phyloP scores from a whole-genome alignment of 352 stramenopile genomes.

The Globisporangium spiculum region DNA sequence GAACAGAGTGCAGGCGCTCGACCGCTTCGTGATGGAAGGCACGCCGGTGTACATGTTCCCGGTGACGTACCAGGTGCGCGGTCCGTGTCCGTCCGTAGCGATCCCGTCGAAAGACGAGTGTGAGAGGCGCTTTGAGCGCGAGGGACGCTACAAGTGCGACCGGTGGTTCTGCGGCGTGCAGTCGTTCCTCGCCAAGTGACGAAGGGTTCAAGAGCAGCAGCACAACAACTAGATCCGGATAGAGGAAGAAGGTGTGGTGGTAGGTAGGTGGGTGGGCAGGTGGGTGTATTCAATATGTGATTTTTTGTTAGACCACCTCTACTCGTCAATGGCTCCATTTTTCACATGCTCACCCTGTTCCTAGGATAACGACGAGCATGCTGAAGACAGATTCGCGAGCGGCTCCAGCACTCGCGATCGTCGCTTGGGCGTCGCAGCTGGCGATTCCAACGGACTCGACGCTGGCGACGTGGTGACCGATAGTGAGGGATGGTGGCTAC shows the following conservation, averaged over 20 bases:
- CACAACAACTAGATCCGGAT: not conserved
- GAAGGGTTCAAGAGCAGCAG: too few relatives aligned
- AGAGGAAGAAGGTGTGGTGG: slow-evolving; percentile 7
- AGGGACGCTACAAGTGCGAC: slow-evolving; percentile 72
- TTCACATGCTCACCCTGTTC: not conserved
- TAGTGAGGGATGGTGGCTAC: slow-evolving; percentile 6
- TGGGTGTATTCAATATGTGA: slow-evolving; percentile 10
- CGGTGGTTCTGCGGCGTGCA: slow-evolving; percentile 64
- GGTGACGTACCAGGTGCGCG: slow-evolving; percentile 25
- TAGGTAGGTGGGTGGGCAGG: not conserved
- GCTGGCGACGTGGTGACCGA: slow-evolving; percentile 7
- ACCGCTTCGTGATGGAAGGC: slow-evolving; percentile 58
- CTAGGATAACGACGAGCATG: not conserved
- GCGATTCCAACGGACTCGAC: slow-evolving; percentile 37
- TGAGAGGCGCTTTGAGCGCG: slow-evolving; percentile 40
- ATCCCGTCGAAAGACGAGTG: slow-evolving; percentile 41
- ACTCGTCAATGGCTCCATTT: not conserved
- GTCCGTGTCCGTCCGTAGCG: slow-evolving; percentile 61
- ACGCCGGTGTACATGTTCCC: slow-evolving; percentile 44
- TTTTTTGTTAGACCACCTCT: not conserved
- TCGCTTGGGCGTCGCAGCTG: slow-evolving; percentile 40
- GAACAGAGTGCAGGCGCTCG: slow-evolving; percentile 55
- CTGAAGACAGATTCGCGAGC: slow-evolving; percentile 15
- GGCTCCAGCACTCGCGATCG: slow-evolving; percentile 55
- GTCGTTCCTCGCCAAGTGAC: slow-evolving; percentile 28